These are phyloP conservation scores for Dissoconium aciculare DNA, from an alignment of 2,329 filamentous ascomycete genomes.

Conservation along the genomic window DNA sequence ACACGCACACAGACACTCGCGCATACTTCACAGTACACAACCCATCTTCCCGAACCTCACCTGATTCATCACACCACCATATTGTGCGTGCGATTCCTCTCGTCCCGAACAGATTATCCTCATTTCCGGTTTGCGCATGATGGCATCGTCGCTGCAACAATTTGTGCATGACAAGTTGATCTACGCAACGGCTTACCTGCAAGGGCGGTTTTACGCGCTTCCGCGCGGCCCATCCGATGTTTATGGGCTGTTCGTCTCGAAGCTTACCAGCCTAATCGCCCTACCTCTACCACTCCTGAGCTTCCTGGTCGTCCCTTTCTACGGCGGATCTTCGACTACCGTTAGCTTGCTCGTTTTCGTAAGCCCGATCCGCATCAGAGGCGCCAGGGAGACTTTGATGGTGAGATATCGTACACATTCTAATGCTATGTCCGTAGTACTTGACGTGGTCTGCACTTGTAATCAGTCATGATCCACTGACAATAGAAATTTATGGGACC, in stretches of 20 bases:
- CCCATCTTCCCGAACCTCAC: too few species aligned
- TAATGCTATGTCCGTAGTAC: too few species aligned
- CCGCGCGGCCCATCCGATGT: slow-evolving; percentile 14
- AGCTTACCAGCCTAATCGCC: slow-evolving; percentile 17
- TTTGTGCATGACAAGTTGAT: slow-evolving; percentile 15
- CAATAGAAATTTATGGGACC: slow-evolving; percentile 59
- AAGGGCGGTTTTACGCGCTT: slow-evolving; percentile 16
- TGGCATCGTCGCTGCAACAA: too few species aligned
- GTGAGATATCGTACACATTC: too few species aligned
- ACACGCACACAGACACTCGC: too few species aligned
- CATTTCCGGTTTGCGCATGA: too few species aligned
- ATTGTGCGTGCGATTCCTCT: too few species aligned
- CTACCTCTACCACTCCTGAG: slow-evolving; percentile 34
- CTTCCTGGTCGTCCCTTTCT: slow-evolving; percentile 55
- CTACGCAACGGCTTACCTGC: slow-evolving; percentile 20
- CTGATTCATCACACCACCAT: too few species aligned
- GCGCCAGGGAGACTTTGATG: too few species aligned
- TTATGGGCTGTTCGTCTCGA: slow-evolving; percentile 14
- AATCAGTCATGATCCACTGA: slow-evolving; percentile 57
- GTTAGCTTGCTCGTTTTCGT: slow-evolving; percentile 71
- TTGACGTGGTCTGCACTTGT: slow-evolving; percentile 79
- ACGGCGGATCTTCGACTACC: slow-evolving; percentile 63
- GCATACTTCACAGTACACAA: too few species aligned
- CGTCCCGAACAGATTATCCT: too few species aligned
- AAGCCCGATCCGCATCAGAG: background rate